Conservation (phyloP, 305 asterid genomes). For the Ilex paraguariensis region DNA sequence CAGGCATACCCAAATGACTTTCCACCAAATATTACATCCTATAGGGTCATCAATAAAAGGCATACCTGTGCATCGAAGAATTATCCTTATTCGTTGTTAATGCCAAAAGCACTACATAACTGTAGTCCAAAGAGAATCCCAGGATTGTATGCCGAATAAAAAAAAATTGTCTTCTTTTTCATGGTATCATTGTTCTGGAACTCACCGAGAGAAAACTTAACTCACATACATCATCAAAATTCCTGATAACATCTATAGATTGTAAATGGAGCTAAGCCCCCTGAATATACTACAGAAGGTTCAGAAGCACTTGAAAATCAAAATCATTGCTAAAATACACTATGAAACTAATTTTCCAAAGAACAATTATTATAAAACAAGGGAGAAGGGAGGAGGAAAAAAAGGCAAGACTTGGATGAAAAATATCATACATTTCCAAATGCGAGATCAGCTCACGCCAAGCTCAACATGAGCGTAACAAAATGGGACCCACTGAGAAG, state of each 20-base stretch:
- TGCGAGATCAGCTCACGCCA: slow-evolving; percentile 16
- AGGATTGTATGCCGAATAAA: background rate
- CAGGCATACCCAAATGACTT: too few species aligned
- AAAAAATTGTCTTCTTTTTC: background rate
- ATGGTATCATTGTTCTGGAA: background rate
- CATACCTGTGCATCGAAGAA: too few species aligned
- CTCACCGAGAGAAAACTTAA: background rate
- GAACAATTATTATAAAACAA: slow-evolving; percentile 22
- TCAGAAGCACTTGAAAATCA: slow-evolving; percentile 23
- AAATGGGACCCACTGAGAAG: slow-evolving; percentile 82
- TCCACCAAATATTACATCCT: too few species aligned
- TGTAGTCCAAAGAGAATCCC: background rate
- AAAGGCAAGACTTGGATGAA: slow-evolving; percentile 14
- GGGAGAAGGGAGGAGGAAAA: background rate
- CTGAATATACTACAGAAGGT: slow-evolving; percentile 22
- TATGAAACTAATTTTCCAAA: slow-evolving; percentile 34
- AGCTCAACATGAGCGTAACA: slow-evolving; percentile 74
- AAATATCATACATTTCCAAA: slow-evolving; percentile 39
- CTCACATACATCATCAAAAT: slow-evolving; percentile 40
- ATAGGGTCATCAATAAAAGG: too few species aligned
- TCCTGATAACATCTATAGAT: slow-evolving; percentile 27
- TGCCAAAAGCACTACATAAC: background rate
- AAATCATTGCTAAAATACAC: slow-evolving; percentile 26
- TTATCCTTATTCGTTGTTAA: background rate
- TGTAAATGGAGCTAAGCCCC: slow-evolving; percentile 27